Evolutionary conservation across 345 rosid genomes (phyloP).

Genomic region (Rubroshorea leprosula): DNA sequence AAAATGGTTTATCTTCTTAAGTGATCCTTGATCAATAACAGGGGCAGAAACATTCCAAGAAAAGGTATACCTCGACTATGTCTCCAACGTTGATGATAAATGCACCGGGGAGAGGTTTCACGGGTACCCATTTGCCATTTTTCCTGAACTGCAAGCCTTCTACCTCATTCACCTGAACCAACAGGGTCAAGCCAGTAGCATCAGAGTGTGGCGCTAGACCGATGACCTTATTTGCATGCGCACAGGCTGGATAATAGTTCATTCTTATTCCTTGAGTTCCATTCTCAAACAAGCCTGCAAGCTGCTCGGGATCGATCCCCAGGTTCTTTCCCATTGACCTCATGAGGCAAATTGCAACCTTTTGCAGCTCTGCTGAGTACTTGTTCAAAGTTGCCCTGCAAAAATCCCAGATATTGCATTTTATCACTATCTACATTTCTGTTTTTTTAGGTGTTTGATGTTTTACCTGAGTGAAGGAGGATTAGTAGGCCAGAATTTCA

Average conservation of each 20-base stretch:
- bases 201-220: conserved; percentile 42
- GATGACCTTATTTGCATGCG: conserved; percentile 23
- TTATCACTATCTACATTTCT: too few relatives aligned
- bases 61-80: conserved; percentile 45
- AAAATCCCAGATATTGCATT: too few relatives aligned
- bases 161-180: conserved; percentile 28
- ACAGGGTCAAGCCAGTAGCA: conserved; percentile 28
- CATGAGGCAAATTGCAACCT: conserved; percentile 15
- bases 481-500: conserved; percentile 30
- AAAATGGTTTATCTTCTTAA: too few relatives aligned
- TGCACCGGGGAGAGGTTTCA: conserved; percentile 28
- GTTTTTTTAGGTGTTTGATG: not conserved
- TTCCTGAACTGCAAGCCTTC: conserved; percentile 31
- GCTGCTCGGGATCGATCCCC: conserved; percentile 20
- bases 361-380: conserved; percentile 26
- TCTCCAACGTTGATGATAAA: conserved; percentile 42
- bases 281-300: conserved; percentile 21
- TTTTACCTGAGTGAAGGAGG: conserved; percentile 36
- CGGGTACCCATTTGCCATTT: conserved; percentile 29
- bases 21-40: not conserved
- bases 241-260: conserved; percentile 43
- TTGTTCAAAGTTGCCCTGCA: conserved; percentile 25
- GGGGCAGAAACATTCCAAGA: too few relatives aligned
- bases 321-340: conserved; percentile 29
- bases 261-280: conserved; percentile 35